phyloP scores from a whole-genome alignment of 495 filamentous ascomycete species.

The Neurospora hispaniola region DNA sequence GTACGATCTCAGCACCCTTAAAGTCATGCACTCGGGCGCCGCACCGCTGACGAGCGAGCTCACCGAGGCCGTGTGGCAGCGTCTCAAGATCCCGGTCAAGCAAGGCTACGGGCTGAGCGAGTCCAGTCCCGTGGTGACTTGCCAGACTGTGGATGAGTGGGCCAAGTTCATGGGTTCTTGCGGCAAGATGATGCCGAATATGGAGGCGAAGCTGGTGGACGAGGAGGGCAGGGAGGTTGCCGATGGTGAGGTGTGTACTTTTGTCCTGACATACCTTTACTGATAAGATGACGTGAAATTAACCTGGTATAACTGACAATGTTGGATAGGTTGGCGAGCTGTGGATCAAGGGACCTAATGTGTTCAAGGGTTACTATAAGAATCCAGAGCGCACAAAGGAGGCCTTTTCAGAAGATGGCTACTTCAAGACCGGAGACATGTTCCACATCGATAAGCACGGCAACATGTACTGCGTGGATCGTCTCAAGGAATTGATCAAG shows the following conservation, averaged over 20 bases:
- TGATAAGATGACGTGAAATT: neutral
- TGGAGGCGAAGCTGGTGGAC: slow-evolving; percentile 73
- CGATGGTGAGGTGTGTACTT: slow-evolving; percentile 28
- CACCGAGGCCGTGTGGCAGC: slow-evolving; percentile 63
- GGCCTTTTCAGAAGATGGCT: slow-evolving; percentile 61
- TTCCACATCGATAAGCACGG: slow-evolving; percentile 47
- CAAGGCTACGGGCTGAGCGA: slow-evolving; percentile 50
- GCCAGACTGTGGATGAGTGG: slow-evolving; percentile 70
- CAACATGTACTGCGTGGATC: slow-evolving; percentile 56
- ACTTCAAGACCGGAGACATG: slow-evolving; percentile 76
- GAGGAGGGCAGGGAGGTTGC: slow-evolving; percentile 48
- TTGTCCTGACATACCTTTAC: no score
- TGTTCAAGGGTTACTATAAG: slow-evolving; percentile 72
- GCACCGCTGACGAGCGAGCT: slow-evolving; percentile 80
- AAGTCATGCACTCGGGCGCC: slow-evolving; percentile 82
- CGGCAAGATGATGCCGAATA: slow-evolving; percentile 69
- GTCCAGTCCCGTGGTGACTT: slow-evolving; percentile 41
- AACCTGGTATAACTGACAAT: neutral
- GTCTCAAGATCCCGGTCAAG: slow-evolving; percentile 62
- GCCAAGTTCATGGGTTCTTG: slow-evolving; percentile 65
- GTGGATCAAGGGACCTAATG: slow-evolving; percentile 65
- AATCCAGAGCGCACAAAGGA: slow-evolving; percentile 52
- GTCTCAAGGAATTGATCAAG: slow-evolving; percentile 88
- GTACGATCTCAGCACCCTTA: slow-evolving; percentile 69
- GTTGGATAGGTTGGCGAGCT: slow-evolving; percentile 51